A percentile compares a stretch with the other conserved stretches of the same genome.
These are phyloP conservation scores for Ganoderma resinaceum DNA, from an alignment of 1,284 basidiomycete genomes.

Conservation along the genomic window DNA sequence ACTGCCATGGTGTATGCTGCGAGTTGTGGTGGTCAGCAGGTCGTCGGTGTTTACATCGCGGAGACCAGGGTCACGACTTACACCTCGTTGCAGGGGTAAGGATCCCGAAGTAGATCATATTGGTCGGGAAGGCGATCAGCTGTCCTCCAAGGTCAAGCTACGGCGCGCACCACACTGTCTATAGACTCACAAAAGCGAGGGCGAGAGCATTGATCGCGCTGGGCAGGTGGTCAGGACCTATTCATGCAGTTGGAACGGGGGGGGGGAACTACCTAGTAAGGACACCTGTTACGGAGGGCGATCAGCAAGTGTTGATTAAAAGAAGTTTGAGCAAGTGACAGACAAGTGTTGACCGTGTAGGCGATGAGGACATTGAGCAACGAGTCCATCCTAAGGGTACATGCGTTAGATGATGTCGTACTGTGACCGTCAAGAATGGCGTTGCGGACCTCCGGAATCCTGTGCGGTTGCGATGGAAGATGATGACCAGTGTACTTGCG, in stretches of 20 bases:
- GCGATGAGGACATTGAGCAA: constrained; percentile 1
- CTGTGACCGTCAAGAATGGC: neutral
- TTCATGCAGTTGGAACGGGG: neutral
- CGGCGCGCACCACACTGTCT: neutral
- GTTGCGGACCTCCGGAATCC: neutral
- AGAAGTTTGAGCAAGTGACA: neutral
- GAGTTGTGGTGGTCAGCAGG: neutral
- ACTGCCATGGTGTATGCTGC: constrained; percentile 2
- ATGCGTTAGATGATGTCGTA: neutral
- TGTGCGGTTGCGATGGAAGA: constrained; percentile 1
- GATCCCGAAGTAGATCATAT: constrained; percentile 7
- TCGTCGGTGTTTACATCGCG: neutral
- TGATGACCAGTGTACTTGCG: neutral
- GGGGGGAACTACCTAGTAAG: neutral
- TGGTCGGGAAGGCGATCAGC: constrained; percentile 5
- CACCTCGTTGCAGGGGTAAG: constrained; percentile 1
- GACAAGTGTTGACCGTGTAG: constrained; percentile 4
- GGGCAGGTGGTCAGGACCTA: neutral
- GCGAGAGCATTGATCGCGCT: constrained; percentile 3
- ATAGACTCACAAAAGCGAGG: neutral
- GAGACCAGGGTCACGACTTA: neutral
- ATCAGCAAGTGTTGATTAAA: neutral
- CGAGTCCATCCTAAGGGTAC: neutral
- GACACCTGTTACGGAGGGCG: neutral
- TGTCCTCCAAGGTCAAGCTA: neutral